phyloP scores from a whole-genome alignment of 208 protist species.

The Leishmania tropica region DNA sequence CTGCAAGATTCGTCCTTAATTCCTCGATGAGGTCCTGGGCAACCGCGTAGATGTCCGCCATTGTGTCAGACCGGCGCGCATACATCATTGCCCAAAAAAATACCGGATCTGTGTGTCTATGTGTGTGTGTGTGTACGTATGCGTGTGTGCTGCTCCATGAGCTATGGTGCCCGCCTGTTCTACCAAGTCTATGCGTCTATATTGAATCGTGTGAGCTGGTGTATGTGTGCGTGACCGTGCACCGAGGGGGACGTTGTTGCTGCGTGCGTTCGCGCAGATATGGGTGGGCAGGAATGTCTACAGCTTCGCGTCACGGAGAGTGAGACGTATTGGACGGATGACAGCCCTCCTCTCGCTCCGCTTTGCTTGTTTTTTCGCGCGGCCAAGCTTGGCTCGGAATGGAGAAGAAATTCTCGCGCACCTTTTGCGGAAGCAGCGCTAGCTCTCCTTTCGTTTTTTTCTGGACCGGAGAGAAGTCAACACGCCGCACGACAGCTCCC shows the following conservation, averaged over 20 bases:
- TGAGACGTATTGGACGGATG: neutral
- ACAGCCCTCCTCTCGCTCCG: neutral
- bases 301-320: neutral
- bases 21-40: slow-evolving; percentile 8
- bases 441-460: neutral
- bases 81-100: too few species aligned
- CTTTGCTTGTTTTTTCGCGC: neutral
- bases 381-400: neutral
- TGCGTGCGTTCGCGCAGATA: neutral
- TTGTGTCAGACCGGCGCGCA: neutral
- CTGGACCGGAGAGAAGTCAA: neutral
- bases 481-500: neutral
- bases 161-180: neutral
- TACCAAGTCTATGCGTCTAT: neutral
- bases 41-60: slow-evolving; percentile 12
- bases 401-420: neutral
- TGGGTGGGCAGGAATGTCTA: neutral
- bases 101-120: neutral
- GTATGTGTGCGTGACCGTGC: neutral
- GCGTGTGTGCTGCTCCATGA: neutral
- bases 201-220: neutral
- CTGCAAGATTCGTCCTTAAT: slow-evolving; percentile 7
- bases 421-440: neutral
- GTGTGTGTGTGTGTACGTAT: neutral
- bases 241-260: neutral